Evolutionary conservation across 371 early-diverging fungal genomes (phyloP).

Genomic region (Mucor piriformis): DNA sequence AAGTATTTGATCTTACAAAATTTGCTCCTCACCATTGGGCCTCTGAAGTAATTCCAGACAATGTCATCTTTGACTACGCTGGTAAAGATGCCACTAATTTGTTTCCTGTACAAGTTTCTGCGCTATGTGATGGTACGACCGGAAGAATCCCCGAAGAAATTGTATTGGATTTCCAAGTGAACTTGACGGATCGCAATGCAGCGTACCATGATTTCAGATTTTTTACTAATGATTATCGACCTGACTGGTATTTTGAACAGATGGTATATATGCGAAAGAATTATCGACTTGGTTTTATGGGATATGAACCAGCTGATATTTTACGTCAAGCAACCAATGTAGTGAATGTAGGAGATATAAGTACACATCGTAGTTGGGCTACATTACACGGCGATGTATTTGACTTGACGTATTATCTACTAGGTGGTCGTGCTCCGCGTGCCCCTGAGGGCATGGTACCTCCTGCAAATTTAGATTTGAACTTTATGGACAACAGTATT

Average conservation of each 20-base stretch:
- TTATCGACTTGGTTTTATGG: slow-evolving; percentile 38
- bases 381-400: slow-evolving; percentile 47
- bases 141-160: slow-evolving; percentile 32
- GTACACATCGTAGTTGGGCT: slow-evolving; percentile 48
- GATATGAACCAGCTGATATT: slow-evolving; percentile 35
- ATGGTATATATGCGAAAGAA: slow-evolving; percentile 39
- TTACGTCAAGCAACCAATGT: slow-evolving; percentile 33
- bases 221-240: slow-evolving; percentile 38
- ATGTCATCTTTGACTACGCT: slow-evolving; percentile 62
- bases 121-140: slow-evolving; percentile 33
- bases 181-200: slow-evolving; percentile 36
- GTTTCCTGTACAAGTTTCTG: slow-evolving; percentile 77
- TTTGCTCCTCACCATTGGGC: slow-evolving; percentile 67
- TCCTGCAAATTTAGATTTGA: slow-evolving; percentile 57
- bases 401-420: slow-evolving; percentile 48
- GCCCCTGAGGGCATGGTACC: slow-evolving; percentile 40
- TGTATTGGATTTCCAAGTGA: slow-evolving; percentile 35
- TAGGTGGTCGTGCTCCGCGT: slow-evolving; percentile 47
- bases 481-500: slow-evolving; percentile 62
- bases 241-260: slow-evolving; percentile 42
- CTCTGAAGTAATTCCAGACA: slow-evolving; percentile 49
- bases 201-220: slow-evolving; percentile 39
- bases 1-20: slow-evolving; percentile 69
- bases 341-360: slow-evolving; percentile 44
- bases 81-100: slow-evolving; percentile 68